Evolutionary conservation across 306 rosid genomes (phyloP), one percentile per base, ranked within the genome.

Genomic region (Lagenaria siceraria): DNA sequence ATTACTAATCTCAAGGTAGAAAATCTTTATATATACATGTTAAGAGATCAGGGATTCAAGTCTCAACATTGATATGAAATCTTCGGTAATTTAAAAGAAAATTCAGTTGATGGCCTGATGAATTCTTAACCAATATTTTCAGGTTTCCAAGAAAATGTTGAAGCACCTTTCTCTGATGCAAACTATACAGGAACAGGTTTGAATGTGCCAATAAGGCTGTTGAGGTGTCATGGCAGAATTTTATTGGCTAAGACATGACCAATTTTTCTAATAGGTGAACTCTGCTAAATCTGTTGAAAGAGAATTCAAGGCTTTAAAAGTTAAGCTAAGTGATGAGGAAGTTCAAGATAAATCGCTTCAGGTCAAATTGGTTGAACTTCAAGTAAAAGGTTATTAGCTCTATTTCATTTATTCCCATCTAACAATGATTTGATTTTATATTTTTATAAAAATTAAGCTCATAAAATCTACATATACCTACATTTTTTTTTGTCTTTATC

Each of bases 101-200:
- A 33, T 40, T 10, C 33, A 21, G 31, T 21, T 10, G 74, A n/a
- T 38, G 33, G 48, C 53, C 8, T 64, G 14, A 29, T 74, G 78
- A 74, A 55, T 36, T 74, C n/a, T 40, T 35, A 33, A 12, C n/a
- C 13, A 5, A 78, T 78, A 61, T 80, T 76, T 62, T 61, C 89
- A 95, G 98, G 93, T 86, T 62, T 36, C 69, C 33, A 92, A 87
- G 86, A 95, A 90, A 87, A 78, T 95, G 90, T 83, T 80, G 15
- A 94, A 94, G 83, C 96, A 86, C 81, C 80, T 79, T 58, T 62
- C 85, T 75, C 90, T 84, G 81, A 83, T 95, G 95, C 96, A 89
- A 75, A 86, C 79, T 68, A 84, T 95, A 73, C 93, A 90, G 77
- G 97, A 90, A 80, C 98, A 92, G 93, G 97, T 92, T 81, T 74